A percentile compares a stretch with the other conserved stretches of the same genome.
phyloP scores from a whole-genome alignment of 2,329 filamentous ascomycete genomes.

The Diaporthe nobilis region DNA sequence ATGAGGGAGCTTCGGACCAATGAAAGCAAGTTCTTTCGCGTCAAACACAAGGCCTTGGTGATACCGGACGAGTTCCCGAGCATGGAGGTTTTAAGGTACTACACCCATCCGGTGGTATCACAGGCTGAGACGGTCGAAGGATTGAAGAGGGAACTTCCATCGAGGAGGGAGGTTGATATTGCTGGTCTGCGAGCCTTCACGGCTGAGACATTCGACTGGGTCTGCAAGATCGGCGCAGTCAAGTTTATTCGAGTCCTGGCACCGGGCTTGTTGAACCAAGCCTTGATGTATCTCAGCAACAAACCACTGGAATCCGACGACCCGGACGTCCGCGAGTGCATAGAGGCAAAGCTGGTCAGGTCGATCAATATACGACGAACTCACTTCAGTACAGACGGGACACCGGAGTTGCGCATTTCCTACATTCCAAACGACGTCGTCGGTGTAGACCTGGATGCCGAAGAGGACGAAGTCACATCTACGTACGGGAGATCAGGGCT shows the following conservation, averaged over 20 bases:
- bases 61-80: slow-evolving; percentile 89
- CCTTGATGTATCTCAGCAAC: slow-evolving; percentile 57
- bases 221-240: slow-evolving; percentile 80
- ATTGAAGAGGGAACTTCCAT: slow-evolving; percentile 68
- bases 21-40: slow-evolving; percentile 83
- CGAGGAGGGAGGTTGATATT: slow-evolving; percentile 76
- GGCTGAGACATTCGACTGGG: slow-evolving; percentile 89
- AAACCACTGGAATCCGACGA: slow-evolving; percentile 45
- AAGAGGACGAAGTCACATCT: slow-evolving; percentile 69
- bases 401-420: slow-evolving; percentile 82
- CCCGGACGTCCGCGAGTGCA: slow-evolving; percentile 56
- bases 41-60: slow-evolving; percentile 78
- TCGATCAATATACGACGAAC: slow-evolving; percentile 77
- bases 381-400: slow-evolving; percentile 82
- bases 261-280: slow-evolving; percentile 79
- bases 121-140: slow-evolving; percentile 67
- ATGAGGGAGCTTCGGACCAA: slow-evolving; percentile 86
- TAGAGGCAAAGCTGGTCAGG: slow-evolving; percentile 68
- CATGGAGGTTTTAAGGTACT: slow-evolving; percentile 83
- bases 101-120: slow-evolving; percentile 89
- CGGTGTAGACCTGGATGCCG: slow-evolving; percentile 79
- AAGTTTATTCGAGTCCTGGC: slow-evolving; percentile 88
- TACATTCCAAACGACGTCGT: slow-evolving; percentile 84
- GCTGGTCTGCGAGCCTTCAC: slow-evolving; percentile 80
- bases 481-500: slow-evolving; percentile 65